A percentile compares a stretch with the other conserved stretches of the same genome.
Evolutionary conservation across 345 rosid species (phyloP).

Genomic region (Pistacia vera): DNA sequence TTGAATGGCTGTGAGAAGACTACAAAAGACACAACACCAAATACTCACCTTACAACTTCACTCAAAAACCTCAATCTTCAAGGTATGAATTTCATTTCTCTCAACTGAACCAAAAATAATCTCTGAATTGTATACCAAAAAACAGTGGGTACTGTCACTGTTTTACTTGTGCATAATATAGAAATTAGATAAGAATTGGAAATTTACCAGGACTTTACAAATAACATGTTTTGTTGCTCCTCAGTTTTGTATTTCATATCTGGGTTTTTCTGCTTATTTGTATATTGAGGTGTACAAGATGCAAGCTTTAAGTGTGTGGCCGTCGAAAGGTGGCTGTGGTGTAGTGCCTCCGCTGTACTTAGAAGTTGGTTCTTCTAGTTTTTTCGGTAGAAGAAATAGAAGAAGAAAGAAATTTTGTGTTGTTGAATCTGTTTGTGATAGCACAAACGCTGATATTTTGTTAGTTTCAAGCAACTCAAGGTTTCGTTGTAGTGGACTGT

Average conservation of each 20-base stretch:
- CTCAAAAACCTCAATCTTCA: background rate
- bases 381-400: constrained; percentile 26
- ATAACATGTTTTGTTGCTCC: constrained; percentile 21
- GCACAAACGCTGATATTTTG: constrained; percentile 32
- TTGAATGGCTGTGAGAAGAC: constrained; percentile 38
- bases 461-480: constrained; percentile 36
- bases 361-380: constrained; percentile 45
- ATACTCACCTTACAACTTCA: constrained; percentile 5
- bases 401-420: constrained; percentile 30
- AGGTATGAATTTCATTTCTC: constrained; percentile 14
- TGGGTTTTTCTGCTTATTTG: constrained; percentile 23
- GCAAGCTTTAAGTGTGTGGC: constrained; percentile 71
- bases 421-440: constrained; percentile 26
- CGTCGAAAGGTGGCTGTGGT: constrained; percentile 44
- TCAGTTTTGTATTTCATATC: constrained; percentile 24
- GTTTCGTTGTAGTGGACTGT: constrained; percentile 21
- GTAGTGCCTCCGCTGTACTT: constrained; percentile 48
- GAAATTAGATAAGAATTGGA: background rate
- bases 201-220: constrained; percentile 11
- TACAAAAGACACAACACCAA: constrained; percentile 11
- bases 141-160: background rate
- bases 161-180: background rate
- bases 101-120: background rate
- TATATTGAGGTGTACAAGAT: constrained; percentile 36
- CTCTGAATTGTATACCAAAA: background rate